Base-by-base conservation (phyloP, 148 eudicot species). In the Amaranthus cruentus region DNA sequence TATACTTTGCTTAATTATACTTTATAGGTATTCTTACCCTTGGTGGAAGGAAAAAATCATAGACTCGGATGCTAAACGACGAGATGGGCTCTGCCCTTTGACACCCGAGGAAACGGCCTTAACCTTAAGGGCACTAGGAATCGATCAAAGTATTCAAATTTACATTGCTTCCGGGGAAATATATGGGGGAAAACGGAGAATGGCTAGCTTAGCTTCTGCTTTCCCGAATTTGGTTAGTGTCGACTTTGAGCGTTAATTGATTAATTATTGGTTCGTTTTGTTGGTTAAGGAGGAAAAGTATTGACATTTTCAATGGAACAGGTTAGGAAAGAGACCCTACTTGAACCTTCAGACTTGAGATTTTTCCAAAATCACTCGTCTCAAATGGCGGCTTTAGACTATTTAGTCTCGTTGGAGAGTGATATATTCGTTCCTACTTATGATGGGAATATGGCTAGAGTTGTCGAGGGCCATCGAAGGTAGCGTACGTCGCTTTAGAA, bases 381-480 rank as follows among this genome's bases (percentile, higher is more conserved):
- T 61, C 91, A 90, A 69, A 87, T 90, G 95, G 91, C 91, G 55
- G 91, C 95, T 18, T 66, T 90, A 77, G 95, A 90, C 70, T 90
- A 88, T 78, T 76, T 87, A 10, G 95, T 90, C 42, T 87, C 95
- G 0, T 62, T 89, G 77, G 87, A 89, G 74, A 90, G 95, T 67
- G 90, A 90, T 81, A 85, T 87, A 44, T 86, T 90, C 83, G 86
- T 90, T 70, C 96, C 96, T 12, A 90, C 91, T 9, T 90, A 90
- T 76, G 96, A 90, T 66, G 91, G 91, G 65, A 90, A 90, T 63
- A 90, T 90, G 96, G 96, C 96, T 62, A 88, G 84, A 82, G 91
- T 90, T 51, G 96, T 90, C 44, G 90, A 90, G 84, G 96, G 96
- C 63, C 90, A 90, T 72, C 87, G 91, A 51, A 90, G 96, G 96